Conservation (phyloP, 208 protist genomes). For the Leishmania major region DNA sequence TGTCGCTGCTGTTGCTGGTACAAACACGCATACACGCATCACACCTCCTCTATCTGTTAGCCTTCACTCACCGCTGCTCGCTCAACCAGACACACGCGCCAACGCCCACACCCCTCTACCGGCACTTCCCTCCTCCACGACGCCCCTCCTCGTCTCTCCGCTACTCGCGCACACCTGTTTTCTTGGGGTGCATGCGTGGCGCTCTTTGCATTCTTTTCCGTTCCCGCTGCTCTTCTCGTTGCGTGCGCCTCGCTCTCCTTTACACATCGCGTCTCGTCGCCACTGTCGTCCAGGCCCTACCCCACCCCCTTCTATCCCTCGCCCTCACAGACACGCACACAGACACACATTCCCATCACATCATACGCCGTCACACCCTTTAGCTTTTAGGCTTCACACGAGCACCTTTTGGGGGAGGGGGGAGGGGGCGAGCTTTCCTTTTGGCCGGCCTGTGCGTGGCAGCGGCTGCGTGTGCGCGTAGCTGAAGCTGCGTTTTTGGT, state of each 20-base stretch:
- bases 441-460: not conserved
- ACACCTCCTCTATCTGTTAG: not conserved
- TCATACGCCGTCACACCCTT: not conserved
- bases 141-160: not conserved
- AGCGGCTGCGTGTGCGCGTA: not conserved
- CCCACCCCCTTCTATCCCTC: not conserved
- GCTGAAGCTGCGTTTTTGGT: not conserved
- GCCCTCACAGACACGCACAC: too few relatives aligned
- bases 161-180: not conserved
- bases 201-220: not conserved
- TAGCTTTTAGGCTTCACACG: not conserved
- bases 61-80: not conserved
- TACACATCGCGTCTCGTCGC: not conserved
- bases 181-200: not conserved
- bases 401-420: too few relatives aligned
- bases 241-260: not conserved
- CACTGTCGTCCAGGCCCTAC: not conserved
- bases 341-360: not conserved
- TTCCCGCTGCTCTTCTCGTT: too few relatives aligned
- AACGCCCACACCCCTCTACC: not conserved
- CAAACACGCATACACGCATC: not conserved
- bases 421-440: too few relatives aligned
- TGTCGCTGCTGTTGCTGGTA: not conserved
- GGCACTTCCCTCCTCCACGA: not conserved
- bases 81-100: not conserved